Evolutionary conservation across 148 eudicot genomes (phyloP), one percentile per base, ranked within the genome.

Genomic region (Vaccinium corymbosum): DNA sequence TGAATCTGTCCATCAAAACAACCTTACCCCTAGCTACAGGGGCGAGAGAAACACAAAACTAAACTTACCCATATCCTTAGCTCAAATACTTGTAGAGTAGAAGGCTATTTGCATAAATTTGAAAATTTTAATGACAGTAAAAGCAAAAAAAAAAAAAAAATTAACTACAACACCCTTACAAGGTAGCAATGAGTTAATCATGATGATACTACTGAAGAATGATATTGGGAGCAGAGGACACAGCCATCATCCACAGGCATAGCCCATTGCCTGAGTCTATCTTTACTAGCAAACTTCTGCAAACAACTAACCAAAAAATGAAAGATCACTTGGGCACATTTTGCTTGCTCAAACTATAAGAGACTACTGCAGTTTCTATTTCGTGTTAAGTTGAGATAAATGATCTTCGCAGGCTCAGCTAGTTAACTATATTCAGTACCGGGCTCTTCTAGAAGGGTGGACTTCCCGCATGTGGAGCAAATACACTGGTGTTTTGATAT

Each of bases 401-500:
- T 66, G 52, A 61, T 88, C 16, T 38, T 84, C 57, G 61, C 93
- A 97, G 99, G 98, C 99, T 51, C 99, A 97, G 85, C 89, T 97
- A 49, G 99, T 88, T 74, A 97, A 97, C 89, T 97, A 97, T 86
- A 74, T 93, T 84, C 99, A 97, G 84, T 97, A 97, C 86, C 93
- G 92, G 91, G 98, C 99, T 85, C 89, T 97, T 4, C 88, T 97
- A 76, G 99, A 97, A 85, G 99, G 99, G 52, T 97, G 95, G 94
- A 91, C 93, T 79, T 97, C 99, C 52, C 96, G 90, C 42, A 97
- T 97, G 99, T 97, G 99, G 99, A 97, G 88, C 87, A 97, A 95
- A 84, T 94, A 92, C 83, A 95, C 99, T 25, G 99, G 99, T 25
- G 94, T 97, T 80, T 82, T 97, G 81, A 97, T 97, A 64, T 97